Evolutionary conservation across 2,329 filamentous ascomycete genomes (phyloP).

Genomic region (Hypomyces rosellus): DNA sequence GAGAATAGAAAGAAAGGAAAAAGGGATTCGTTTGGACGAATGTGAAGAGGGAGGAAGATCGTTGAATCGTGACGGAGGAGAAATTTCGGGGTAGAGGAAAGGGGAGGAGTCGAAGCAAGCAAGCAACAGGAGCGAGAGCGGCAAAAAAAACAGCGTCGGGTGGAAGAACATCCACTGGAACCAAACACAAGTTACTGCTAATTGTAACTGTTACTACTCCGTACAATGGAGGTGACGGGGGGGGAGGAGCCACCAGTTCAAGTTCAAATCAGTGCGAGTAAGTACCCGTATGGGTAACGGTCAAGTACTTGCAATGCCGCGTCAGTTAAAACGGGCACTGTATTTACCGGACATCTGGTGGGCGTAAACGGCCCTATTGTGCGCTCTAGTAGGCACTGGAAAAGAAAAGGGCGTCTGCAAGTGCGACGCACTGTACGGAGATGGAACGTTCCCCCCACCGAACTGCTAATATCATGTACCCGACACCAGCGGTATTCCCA

Average conservation of each 20-base stretch:
- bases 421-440: conserved; percentile 6
- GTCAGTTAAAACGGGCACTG: too few species aligned
- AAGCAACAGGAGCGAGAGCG: conserved; percentile 4
- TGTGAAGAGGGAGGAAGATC: not conserved
- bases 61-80: not conserved
- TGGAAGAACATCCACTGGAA: too few species aligned
- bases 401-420: not conserved
- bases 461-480: too few species aligned
- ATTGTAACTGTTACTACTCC: too few species aligned
- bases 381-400: not conserved
- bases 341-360: not conserved
- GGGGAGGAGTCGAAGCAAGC: conserved; percentile 1
- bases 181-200: too few species aligned
- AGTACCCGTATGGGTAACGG: too few species aligned
- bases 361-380: not conserved
- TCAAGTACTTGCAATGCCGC: too few species aligned
- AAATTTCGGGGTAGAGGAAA: conserved; percentile 4
- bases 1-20: not conserved
- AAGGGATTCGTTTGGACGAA: not conserved
- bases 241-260: too few species aligned
- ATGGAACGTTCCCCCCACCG: not conserved
- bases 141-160: not conserved
- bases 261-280: too few species aligned
- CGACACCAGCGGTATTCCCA: too few species aligned
- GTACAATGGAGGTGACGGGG: too few species aligned